Evolutionary conservation across 2,329 filamentous ascomycete species (phyloP), one percentile per base, ranked within the genome.

Genomic region (Nectriaceae sp.): DNA sequence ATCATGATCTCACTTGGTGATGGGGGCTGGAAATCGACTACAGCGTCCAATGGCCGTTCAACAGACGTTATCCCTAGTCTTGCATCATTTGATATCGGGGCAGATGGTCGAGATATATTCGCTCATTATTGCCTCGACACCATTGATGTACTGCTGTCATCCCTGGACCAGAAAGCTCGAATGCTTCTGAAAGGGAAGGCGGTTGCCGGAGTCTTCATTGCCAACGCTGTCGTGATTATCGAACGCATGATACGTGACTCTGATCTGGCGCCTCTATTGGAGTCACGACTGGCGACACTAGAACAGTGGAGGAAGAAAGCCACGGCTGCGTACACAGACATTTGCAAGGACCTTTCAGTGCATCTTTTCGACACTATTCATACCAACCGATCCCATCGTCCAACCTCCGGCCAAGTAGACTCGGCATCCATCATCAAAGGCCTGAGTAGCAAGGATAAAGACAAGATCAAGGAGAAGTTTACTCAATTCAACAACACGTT

Each of bases 381-480:
- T 71, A 97, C 93, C 1, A 94, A 85, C 65, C 86, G 90, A 33
- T 74, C 76, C 20, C 71, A 83, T 42, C 84, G 91, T 16, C 90
- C 91, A 13, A 80, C 84, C 0, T 92, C 88, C 3, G 83, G 86
- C 8, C 84, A 83, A 21, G 83, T 82, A n/a, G 92, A 97, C 68
- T 94, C 89, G 2, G 84, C 85, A 15, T 87, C 88, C 1, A 88
- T 97, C 49, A 78, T 97, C 50, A 96, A 96, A 70, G 82, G 82
- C 1, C 76, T 97, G 3, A 85, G 82, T 39, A 90, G 87, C 62
- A 97, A 96, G 68, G 94, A 99, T 65, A 95, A 93, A 70, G 94
- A 99, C 66, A 87, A 85, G 49, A 96, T 97, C 72, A 99, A 99
- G 72, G 85, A 90, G 69, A 97, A 97, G 71, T 99, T 97, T 70